phyloP scores from a whole-genome alignment of 1,139 yeast species.

The Petasospora fabianii region DNA sequence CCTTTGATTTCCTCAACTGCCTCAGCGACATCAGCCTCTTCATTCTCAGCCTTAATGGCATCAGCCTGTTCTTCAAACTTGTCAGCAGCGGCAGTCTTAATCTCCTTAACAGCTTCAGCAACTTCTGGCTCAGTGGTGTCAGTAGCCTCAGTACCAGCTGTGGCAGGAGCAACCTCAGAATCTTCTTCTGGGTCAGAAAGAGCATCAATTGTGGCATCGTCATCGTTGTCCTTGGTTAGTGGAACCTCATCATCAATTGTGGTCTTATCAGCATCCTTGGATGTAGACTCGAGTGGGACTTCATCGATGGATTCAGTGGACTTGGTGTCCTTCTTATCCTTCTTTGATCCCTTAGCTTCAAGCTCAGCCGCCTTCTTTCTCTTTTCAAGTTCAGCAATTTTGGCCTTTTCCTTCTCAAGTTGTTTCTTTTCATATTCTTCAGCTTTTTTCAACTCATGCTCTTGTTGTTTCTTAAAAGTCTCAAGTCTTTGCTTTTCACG shows the following conservation, averaged over 20 bases:
- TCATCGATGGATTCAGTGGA: slow-evolving; percentile 1
- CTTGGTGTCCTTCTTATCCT: slow-evolving; percentile 5
- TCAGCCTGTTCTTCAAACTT: slow-evolving; percentile 1
- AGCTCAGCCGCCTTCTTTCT: slow-evolving; percentile 12
- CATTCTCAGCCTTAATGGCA: background rate
- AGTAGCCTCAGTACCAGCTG: slow-evolving; percentile 7
- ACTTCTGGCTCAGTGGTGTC: slow-evolving; percentile 1
- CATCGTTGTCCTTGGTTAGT: slow-evolving; percentile 9
- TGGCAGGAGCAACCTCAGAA: slow-evolving; percentile 4
- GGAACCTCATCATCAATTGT: slow-evolving; percentile 4
- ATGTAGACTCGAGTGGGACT: slow-evolving; percentile 1
- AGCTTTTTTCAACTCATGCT: slow-evolving; percentile 10
- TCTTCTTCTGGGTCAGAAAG: slow-evolving; percentile 14
- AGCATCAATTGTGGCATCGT: slow-evolving; percentile 12
- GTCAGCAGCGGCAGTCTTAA: slow-evolving; percentile 4
- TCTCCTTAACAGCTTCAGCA: slow-evolving; percentile 4
- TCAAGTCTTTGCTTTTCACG: slow-evolving; percentile 14
- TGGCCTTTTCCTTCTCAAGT: slow-evolving; percentile 11
- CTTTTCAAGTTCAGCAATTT: slow-evolving; percentile 13
- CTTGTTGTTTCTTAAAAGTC: slow-evolving; percentile 14
- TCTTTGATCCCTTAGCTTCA: slow-evolving; percentile 18
- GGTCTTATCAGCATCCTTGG: background rate
- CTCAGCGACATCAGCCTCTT: slow-evolving; percentile 2
- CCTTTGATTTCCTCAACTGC: slow-evolving; percentile 8
- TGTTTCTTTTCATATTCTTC: slow-evolving; percentile 11